Evolutionary conservation across 176 grass and related monocot genomes (phyloP), one percentile per base, ranked within the genome.

Genomic region (Oryza longistaminata): DNA sequence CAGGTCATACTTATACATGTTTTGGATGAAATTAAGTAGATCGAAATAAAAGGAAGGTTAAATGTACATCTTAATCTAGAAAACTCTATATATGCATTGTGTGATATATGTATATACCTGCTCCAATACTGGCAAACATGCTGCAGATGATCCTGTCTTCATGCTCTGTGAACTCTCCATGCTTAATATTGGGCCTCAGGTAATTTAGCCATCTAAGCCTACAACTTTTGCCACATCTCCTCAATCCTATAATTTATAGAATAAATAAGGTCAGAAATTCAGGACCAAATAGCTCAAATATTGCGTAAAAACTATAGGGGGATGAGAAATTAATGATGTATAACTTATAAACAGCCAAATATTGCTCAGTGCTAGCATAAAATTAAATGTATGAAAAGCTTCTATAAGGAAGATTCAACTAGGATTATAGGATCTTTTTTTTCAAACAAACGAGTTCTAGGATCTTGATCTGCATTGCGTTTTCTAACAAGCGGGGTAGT

Each of bases 201-300:
- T 98, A 98, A 85, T 98, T 98, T 43, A 98, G 61, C 96, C 96
- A 98, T 95, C 96, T 88, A 69, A 98, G 77, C 62, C 96, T 98
- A 37, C 96, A 98, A 55, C 96, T 98, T 87, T 98, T 98, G 5
- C 96, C 96, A 83, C 96, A 98, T 85, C 96, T 93, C 69, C 87
- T 95, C 81, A 98, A 73, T 11, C 93, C 95, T 98, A 72, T 24
- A 65, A 81, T 66, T n/a, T 45, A 77, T 44, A 49, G n/a, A 1
- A 74, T 11, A 68, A 6, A 80, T 16, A 69, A 83, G 49, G 2
- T 22, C 58, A 21, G 55, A 62, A 62, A 58, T 52, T 52, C 14
- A 6, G 3, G 60, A 71, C 3, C 60, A 34, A 60, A 39, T 19
- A 58, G 17, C 69, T 13, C 19, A 42, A 15, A 9, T 11, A 43